Evolutionary conservation across 164 flowering plant species (phyloP), one percentile per base, ranked within the genome.

Genomic region (Vitis cinerea): DNA sequence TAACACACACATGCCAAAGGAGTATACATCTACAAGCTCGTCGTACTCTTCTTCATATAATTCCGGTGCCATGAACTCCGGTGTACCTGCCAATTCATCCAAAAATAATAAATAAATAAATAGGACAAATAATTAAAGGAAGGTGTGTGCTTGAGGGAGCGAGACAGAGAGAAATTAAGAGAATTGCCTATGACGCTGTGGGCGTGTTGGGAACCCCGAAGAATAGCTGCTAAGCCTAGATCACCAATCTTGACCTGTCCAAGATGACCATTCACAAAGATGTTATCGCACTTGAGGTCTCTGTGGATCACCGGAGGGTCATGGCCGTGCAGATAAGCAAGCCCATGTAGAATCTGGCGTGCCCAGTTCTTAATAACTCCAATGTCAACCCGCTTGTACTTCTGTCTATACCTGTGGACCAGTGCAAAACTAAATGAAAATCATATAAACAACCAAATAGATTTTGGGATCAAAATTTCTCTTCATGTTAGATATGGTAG

Each of bases 41-140:
- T 90, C 80, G 70, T 94, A 94, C 7, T 89, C 86, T 77, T 94
- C 97, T 52, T 92, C 97, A n/a, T 90, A 94, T 10, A 94, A 59
- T 59, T 92, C 98, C 14, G 96, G 98, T 55, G 98, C 98, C 97
- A 94, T 94, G 78, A 94, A 94, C 68, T 94, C 98, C 19, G 98
- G 98, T 5, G 98, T 94, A 19, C 98, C 97, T 93, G 71, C 5
- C 56, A 31, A 3, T 50, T 59, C 55, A 37, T 27, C 15, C 29
- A 47, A 31, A 65, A 59, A 30, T 19, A 31, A 9, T 27, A 30
- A 65, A 5, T 19, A 23, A 67, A 44, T 14, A n/a, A 11, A 47
- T 23, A 23, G 27, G 27, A 23, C 27, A 23, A 23, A 23, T 23
- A 23, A 23, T 23, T 23, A 23, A 23, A 23, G 27, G 27, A 23